Conservation (phyloP, 768 basidiomycete genomes). For the Pholiota molesta region DNA sequence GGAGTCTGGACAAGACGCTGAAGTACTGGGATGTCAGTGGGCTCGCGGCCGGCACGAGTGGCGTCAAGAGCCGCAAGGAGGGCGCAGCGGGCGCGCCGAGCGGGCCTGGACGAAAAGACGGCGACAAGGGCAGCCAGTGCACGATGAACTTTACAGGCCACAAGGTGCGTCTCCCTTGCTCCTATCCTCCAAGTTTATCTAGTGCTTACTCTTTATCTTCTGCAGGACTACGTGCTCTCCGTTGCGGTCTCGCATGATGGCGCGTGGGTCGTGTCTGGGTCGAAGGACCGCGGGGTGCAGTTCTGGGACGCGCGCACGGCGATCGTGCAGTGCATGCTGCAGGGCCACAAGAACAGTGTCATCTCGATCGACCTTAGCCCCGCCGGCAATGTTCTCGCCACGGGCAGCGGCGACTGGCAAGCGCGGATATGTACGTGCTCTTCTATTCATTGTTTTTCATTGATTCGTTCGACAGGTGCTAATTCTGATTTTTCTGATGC, state of each 20-base stretch:
- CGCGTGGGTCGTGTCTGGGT: conserved; percentile 91
- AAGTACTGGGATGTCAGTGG: conserved; percentile 84
- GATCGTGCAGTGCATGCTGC: conserved; percentile 90
- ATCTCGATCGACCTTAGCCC: conserved; percentile 55
- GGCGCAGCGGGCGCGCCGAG: conserved; percentile 30
- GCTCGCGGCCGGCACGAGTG: conserved; percentile 42
- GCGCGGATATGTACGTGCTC: conserved; percentile 48
- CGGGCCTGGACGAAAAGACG: conserved; percentile 46
- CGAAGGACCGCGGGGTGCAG: conserved; percentile 94
- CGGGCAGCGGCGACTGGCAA: conserved; percentile 57
- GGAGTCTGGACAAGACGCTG: conserved; percentile 87
- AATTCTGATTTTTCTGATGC: no score
- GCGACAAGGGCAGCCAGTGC: conserved; percentile 52
- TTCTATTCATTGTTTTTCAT: not conserved
- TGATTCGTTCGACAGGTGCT: not conserved
- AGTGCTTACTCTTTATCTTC: not conserved
- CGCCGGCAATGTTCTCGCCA: conserved; percentile 48
- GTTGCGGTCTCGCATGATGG: conserved; percentile 88
- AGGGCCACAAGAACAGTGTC: conserved; percentile 65
- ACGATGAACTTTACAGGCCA: conserved; percentile 90
- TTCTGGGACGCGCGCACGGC: conserved; percentile 84
- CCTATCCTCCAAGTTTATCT: not conserved
- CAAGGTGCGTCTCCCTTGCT: conserved; percentile 60
- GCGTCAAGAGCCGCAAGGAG: conserved; percentile 49
- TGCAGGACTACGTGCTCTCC: conserved; percentile 58